Conservation (phyloP, 257 asterid species). For the Phtheirospermum japonicum region DNA sequence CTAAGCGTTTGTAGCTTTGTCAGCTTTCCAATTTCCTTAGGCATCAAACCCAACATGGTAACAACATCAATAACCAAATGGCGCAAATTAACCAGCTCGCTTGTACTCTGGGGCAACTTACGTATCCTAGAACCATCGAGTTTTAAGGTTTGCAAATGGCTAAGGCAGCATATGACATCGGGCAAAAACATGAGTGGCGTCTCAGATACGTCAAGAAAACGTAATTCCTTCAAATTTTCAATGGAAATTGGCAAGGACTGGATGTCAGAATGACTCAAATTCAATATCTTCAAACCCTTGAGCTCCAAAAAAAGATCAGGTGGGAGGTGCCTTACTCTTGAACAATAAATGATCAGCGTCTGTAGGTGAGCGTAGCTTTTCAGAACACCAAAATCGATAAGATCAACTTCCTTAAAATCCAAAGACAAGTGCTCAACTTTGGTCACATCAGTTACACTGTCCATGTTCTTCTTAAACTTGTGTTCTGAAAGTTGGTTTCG, state of each 20-base stretch:
- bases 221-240: conserved; percentile 20
- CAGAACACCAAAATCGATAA: not conserved
- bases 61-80: conserved; percentile 28
- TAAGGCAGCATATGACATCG: conserved; percentile 13
- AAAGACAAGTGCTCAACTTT: conserved; percentile 26
- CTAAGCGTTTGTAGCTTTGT: conserved; percentile 22
- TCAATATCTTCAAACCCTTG: conserved; percentile 16
- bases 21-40: conserved; percentile 29
- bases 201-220: conserved; percentile 24
- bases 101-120: conserved; percentile 21
- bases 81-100: conserved; percentile 17
- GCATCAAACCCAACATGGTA: conserved; percentile 24
- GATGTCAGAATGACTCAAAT: conserved; percentile 26
- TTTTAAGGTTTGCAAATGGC: conserved; percentile 19
- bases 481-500: not conserved
- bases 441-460: not conserved
- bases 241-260: conserved; percentile 20
- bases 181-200: conserved; percentile 30
- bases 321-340: not conserved
- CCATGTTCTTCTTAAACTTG: conserved; percentile 17
- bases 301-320: conserved; percentile 20
- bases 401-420: conserved; percentile 19
- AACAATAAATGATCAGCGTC: conserved; percentile 12
- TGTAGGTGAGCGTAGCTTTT: conserved; percentile 4
- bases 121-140: conserved; percentile 12